Base-by-base conservation (phyloP, 805 yeast genomes). In the Cyberlindnera misumaiensis region DNA sequence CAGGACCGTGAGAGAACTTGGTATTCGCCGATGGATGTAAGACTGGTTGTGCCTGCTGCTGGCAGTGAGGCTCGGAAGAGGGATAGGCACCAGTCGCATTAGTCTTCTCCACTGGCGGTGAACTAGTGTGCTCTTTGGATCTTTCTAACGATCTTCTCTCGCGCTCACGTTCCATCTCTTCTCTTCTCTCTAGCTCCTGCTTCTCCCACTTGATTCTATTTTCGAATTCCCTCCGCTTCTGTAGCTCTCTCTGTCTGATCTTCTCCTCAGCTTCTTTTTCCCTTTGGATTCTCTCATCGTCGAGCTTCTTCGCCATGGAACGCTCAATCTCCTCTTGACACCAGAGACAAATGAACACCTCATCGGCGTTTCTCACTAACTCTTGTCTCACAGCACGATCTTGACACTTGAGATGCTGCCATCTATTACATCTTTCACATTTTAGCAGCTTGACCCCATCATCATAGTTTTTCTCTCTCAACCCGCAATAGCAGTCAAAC, bases 391-490 rank as follows among this genome's bases (percentile, higher is more conserved):
- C 47, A 3, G 42, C 26, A 35, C 57, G 51, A 20, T 51, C 51
- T 42, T 63, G 68, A 41, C 67, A 63, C 30, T 54, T 56, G 34
- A 49, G 44, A 45, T 63, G 68, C 42, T 62, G 65, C 68, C 68
- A 63, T 46, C 61, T 56, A 13, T 44, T 46, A 44, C 68, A 63
- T 40, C 59, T 58, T 31, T 55, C 61, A 48, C 68, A 63, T 25
- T 49, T 53, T 7, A 62, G 50, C 50, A 61, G 40, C 38, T 55
- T 59, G 12, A 48, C 48, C 12, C 66, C 67, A 45, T 62, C 67
- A 41, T 63, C 68, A 36, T 49, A 60, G 37, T 63, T 58, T 29
- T 52, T 47, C 30, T 54, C 55, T 41, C 56, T 54, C 20, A 57
- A 47, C n/a, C 65, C 66, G 52, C 67, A 63, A 24, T 44, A 37